Evolutionary conservation across 345 rosid species (phyloP).

Genomic region (Rubroshorea leprosula): DNA sequence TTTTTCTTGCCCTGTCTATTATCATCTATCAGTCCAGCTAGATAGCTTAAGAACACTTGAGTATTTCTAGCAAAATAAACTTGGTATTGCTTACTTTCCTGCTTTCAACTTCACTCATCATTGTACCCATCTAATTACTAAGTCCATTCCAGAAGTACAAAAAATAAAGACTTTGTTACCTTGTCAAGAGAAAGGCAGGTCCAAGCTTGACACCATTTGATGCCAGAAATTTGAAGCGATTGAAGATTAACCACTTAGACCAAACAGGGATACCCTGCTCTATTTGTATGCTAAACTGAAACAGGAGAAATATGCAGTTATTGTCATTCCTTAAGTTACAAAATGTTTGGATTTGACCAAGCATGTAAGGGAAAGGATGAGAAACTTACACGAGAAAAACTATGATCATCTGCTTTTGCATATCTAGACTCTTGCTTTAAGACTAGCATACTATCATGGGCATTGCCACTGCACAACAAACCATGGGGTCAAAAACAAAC

Average conservation of each 20-base stretch:
- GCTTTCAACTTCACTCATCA: too few species aligned
- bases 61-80: too few species aligned
- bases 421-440: constrained; percentile 91
- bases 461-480: constrained; percentile 60
- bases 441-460: constrained; percentile 83
- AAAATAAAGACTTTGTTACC: constrained; percentile 35
- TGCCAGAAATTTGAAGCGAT: constrained; percentile 77
- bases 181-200: constrained; percentile 78
- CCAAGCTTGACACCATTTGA: constrained; percentile 85
- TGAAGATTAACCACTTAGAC: constrained; percentile 88
- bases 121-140: background rate
- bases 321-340: constrained; percentile 3
- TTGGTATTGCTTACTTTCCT: too few species aligned
- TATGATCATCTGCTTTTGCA: constrained; percentile 62
- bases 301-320: constrained; percentile 23
- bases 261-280: constrained; percentile 95
- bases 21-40: background rate
- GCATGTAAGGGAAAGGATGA: constrained; percentile 1
- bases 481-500: constrained; percentile 23
- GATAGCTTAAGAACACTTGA: background rate
- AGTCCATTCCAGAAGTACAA: constrained; percentile 9
- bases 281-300: constrained; percentile 78
- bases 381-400: constrained; percentile 78
- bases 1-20: background rate
- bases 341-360: constrained; percentile 2